A percentile compares a stretch with the other conserved stretches of the same genome.
Conservation (phyloP, 179 eudicot species). For the Silene coronaria region DNA sequence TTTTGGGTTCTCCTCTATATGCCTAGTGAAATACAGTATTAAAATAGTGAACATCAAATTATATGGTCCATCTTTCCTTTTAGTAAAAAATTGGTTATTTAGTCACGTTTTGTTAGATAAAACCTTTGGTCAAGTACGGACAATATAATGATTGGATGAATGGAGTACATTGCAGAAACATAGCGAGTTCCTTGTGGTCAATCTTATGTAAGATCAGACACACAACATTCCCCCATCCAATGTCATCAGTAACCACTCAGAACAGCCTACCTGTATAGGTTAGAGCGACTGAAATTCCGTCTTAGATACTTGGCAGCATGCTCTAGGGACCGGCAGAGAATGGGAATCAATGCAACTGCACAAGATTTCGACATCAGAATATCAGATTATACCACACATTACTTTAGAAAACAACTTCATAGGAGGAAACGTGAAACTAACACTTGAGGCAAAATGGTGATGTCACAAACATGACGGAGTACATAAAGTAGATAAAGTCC, state of each 20-base stretch:
- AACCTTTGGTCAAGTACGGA: background rate
- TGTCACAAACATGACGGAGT: constrained; percentile 73
- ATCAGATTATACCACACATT: constrained; percentile 8
- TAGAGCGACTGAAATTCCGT: constrained; percentile 73
- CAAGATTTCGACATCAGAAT: constrained; percentile 11
- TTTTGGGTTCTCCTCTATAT: too few relatives aligned
- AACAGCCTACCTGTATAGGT: constrained; percentile 57
- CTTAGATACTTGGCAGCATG: constrained; percentile 84
- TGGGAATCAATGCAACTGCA: constrained; percentile 85
- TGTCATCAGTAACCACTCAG: background rate
- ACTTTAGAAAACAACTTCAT: background rate
- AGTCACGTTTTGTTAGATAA: background rate
- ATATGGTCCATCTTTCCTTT: too few relatives aligned
- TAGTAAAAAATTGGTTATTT: too few relatives aligned
- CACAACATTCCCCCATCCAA: background rate
- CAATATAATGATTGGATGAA: background rate
- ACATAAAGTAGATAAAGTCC: constrained; percentile 72
- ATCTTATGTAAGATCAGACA: background rate
- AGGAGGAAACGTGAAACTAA: constrained; percentile 29
- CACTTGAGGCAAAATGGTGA: constrained; percentile 74
- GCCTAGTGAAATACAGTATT: too few relatives aligned
- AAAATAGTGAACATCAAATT: too few relatives aligned
- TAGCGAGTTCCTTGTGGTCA: background rate
- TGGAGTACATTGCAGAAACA: too few relatives aligned
- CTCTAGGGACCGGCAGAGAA: constrained; percentile 73